Base-by-base conservation (phyloP, 2,329 filamentous ascomycete species). In the Aspergillus candidus region DNA sequence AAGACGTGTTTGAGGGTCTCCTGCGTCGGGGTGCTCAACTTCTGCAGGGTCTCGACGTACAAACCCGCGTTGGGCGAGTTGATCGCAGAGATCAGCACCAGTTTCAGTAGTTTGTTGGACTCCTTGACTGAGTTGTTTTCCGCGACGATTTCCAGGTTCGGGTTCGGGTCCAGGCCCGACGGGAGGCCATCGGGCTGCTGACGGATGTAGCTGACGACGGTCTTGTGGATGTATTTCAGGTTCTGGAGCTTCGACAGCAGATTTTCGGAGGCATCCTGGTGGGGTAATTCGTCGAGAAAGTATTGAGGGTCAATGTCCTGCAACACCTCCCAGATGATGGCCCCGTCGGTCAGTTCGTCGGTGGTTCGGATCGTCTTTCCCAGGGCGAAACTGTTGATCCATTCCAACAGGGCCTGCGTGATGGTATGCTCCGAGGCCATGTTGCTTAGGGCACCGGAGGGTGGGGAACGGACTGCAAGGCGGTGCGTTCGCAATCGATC, bases 61-160 rank as follows among this genome's bases (percentile, higher is more conserved):
- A 72, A 70, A 44, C 74, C 74, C 12, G 68, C 63, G 42, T 79
- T 75, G 18, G 78, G 74, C 11, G 80, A 80, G 58, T 76, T 74
- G 50, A 82, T 76, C 18, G 79, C 79, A n/a, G 74, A 75, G 45
- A 82, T 75, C 15, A 85, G 70, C 59, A 84, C 74, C 43, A 84
- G 71, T 46, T 79, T 79, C 34, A 85, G 69, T 40, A 85, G 70
- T 70, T 83, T 70, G 44, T 71, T 66, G 36, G 65, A 66, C 52
- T 73, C 69, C 45, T 66, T 66, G 29, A 63, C 53, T 18, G 70
- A 67, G 14, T 61, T 62, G 40, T 68, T 66, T 48, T 72, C 69
- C 11, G 70, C 71, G 44, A 74, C 65, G 10, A 67, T 61, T 57
- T 73, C 69, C 39, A 73, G 63, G 47, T 73, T 68, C n/a, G 70